Evolutionary conservation across 139 green algal species (phyloP), one percentile per base, ranked within the genome.

Genomic region (Chlamydomonas sp.): DNA sequence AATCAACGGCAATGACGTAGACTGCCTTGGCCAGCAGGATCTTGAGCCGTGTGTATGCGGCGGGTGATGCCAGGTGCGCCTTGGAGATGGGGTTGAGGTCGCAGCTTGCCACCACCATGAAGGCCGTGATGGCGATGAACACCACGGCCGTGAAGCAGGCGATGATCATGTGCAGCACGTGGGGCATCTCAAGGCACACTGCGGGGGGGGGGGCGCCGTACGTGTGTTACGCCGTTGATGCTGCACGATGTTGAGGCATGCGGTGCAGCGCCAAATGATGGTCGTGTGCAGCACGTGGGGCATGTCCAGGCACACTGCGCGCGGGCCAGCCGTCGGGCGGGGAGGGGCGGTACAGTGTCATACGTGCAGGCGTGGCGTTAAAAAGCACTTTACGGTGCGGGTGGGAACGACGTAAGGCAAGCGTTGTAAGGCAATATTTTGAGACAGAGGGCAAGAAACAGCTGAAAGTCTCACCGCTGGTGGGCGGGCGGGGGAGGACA

Each of bases 141-240:
- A 85, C 8, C 3, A 66, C 5, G 5, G 80, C 80, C 7, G 80
- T 78, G 80, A 62, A 1, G 2, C 12, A 5, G 5, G 63, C 66
- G 5, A 85, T n/a, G 1, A 31, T 17, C 4, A 85, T 61, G 31
- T 49, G 31, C 31, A 85, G 6, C 18, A 85, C 6, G 80, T 85
- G 80, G 3, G 80, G 80, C 80, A 85, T 85, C 20, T 60, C 18
- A 0, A 85, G 17, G 20, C 80, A 85, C 66, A 31, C 75, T 79
- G 75, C 17, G 7, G n/a, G n/a, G n/a, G n/a, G n/a, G n/a, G n/a
- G n/a, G n/a, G n/a, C n/a, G n/a, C n/a, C n/a, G n/a, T n/a, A n/a
- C n/a, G n/a, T n/a, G n/a, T n/a, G n/a, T n/a, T n/a, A n/a, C n/a
- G n/a, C n/a, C n/a, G n/a, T n/a, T n/a, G n/a, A n/a, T n/a, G n/a